Percentiles rank a stretch among this genome's conserved stretches.
Evolutionary conservation across 1,139 yeast species (phyloP).

Genomic region (Taphrina wiesneri): DNA sequence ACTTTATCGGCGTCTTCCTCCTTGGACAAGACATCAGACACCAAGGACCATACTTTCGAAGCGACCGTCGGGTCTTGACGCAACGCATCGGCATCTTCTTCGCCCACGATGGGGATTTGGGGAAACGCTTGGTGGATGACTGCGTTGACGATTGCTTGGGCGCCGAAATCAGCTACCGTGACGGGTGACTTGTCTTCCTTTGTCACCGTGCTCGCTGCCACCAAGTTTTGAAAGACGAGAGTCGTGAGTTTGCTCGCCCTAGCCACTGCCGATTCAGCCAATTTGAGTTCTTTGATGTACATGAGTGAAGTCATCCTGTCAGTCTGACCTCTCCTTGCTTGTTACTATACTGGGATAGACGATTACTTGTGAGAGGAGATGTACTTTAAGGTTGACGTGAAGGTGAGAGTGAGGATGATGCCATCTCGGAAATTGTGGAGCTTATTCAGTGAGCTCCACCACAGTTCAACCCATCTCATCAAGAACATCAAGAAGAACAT

Average conservation of each 20-base stretch:
- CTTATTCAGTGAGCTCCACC: neutral
- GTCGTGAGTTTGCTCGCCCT: conserved; percentile 80
- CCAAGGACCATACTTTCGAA: conserved; percentile 47
- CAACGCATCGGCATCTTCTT: conserved; percentile 77
- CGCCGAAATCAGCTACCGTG: conserved; percentile 95
- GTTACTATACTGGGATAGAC: no score
- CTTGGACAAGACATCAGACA: conserved; percentile 41
- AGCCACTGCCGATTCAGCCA: conserved; percentile 61
- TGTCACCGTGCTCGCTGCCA: conserved; percentile 61
- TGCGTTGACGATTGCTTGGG: conserved; percentile 87
- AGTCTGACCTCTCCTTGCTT: neutral
- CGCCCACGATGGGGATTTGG: conserved; percentile 84
- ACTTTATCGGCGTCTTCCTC: conserved; percentile 42
- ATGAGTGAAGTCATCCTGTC: conserved; percentile 25
- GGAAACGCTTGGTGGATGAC: conserved; percentile 82
- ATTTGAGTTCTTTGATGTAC: conserved; percentile 21
- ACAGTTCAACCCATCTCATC: no score
- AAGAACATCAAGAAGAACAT: no score
- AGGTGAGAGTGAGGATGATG: conserved; percentile 9
- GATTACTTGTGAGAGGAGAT: no score
- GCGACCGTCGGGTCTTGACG: conserved; percentile 54
- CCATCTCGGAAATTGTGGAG: conserved; percentile 6
- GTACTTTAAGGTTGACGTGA: no score
- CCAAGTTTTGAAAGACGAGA: conserved; percentile 61
- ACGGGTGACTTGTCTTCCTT: conserved; percentile 93